These are phyloP conservation scores for Prunus campanulata DNA, from an alignment of 306 rosid species.

Conservation along the genomic window DNA sequence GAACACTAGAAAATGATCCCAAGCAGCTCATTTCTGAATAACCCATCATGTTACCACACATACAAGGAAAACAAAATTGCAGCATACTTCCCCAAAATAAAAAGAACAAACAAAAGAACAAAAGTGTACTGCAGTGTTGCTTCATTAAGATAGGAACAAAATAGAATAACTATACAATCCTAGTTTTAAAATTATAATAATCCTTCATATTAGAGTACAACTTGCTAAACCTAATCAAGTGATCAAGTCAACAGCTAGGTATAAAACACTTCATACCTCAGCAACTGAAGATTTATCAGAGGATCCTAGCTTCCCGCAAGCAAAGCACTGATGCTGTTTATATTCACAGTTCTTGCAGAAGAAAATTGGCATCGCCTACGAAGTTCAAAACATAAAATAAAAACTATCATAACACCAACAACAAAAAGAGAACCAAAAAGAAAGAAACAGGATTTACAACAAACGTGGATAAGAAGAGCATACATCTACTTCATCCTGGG, in stretches of 20 bases:
- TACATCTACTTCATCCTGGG: constrained; percentile 38
- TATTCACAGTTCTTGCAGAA: constrained; percentile 56
- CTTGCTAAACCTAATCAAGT: not conserved
- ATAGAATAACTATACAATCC: not conserved
- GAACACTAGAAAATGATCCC: not conserved
- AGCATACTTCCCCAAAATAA: not conserved
- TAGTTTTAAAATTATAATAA: not conserved
- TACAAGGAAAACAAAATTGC: not conserved
- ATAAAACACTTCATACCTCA: constrained; percentile 38
- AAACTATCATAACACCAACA: constrained; percentile 10
- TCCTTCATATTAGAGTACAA: too few relatives aligned
- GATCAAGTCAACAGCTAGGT: not conserved
- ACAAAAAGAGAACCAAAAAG: constrained; percentile 7
- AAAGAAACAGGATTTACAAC: constrained; percentile 6
- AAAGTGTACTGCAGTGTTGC: not conserved
- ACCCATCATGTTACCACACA: not conserved
- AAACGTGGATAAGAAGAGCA: constrained; percentile 1
- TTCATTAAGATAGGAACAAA: not conserved
- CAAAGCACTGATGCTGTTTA: constrained; percentile 66
- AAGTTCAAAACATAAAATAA: constrained; percentile 24
- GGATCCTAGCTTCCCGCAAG: constrained; percentile 63
- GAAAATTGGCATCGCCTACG: constrained; percentile 53
- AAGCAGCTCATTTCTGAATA: not conserved
- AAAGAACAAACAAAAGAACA: too few relatives aligned
- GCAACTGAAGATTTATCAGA: constrained; percentile 49